These are phyloP conservation scores for Penicillium sp. DNA, from an alignment of 2,329 filamentous ascomycete genomes.

Conservation along the genomic window DNA sequence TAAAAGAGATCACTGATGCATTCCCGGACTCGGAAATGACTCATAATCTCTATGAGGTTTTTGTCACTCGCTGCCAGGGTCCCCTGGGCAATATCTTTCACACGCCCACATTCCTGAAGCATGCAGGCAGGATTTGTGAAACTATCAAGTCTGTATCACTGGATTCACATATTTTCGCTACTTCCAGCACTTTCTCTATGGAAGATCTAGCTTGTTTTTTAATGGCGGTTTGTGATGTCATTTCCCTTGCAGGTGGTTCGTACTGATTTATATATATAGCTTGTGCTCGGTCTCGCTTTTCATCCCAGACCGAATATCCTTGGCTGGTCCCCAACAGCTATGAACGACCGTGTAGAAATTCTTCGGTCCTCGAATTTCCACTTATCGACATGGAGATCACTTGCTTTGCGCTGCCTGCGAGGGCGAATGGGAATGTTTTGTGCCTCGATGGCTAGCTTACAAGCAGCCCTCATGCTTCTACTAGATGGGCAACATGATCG, in stretches of 20 bases:
- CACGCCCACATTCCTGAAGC: constrained; percentile 7
- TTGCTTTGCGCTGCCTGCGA: constrained; percentile 13
- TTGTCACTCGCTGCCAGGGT: constrained; percentile 12
- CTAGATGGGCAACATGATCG: constrained; percentile 9
- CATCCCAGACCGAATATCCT: constrained; percentile 4
- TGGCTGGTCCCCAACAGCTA: background rate
- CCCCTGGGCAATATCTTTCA: constrained; percentile 12
- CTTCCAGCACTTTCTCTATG: background rate
- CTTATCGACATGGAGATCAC: constrained; percentile 1
- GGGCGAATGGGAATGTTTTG: constrained; percentile 11
- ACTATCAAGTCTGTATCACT: background rate
- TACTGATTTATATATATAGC: background rate
- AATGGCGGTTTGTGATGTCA: constrained; percentile 1
- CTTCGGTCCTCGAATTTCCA: background rate
- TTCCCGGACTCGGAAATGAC: constrained; percentile 7
- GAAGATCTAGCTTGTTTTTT: constrained; percentile 4
- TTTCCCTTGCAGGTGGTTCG: background rate
- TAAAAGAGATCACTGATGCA: background rate
- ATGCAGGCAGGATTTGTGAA: constrained; percentile 1
- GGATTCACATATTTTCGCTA: background rate
- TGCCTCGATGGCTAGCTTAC: constrained; percentile 13
- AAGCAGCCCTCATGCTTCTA: constrained; percentile 16
- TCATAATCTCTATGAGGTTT: constrained; percentile 4
- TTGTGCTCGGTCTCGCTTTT: constrained; percentile 10
- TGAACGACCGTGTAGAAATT: constrained; percentile 1